Conservation (phyloP, 2,329 filamentous ascomycete species). For the Talaromyces sp. region DNA sequence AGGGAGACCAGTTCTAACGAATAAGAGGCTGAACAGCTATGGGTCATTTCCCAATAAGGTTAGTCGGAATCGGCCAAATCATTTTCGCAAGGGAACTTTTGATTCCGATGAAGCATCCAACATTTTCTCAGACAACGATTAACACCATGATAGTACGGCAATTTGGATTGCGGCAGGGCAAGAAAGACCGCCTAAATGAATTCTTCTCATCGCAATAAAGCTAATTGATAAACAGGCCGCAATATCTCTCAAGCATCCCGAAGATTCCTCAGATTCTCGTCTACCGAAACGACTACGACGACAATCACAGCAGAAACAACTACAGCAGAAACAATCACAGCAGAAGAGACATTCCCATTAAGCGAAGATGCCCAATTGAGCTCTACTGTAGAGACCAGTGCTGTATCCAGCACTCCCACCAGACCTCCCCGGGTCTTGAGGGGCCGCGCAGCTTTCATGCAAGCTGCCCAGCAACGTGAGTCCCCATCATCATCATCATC, state of each 20-base stretch:
- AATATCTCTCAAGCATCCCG: slow-evolving; percentile 36
- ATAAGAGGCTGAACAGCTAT: not conserved
- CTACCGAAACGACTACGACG: slow-evolving; percentile 32
- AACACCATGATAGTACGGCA: slow-evolving; percentile 44
- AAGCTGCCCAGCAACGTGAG: slow-evolving; percentile 29
- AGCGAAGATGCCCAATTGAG: not conserved
- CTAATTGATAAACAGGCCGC: slow-evolving; percentile 32
- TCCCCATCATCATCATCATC: too few species aligned
- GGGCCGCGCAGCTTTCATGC: slow-evolving; percentile 21
- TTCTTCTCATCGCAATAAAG: not conserved
- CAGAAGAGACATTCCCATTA: not conserved
- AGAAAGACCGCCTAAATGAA: slow-evolving; percentile 13
- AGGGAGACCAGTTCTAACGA: not conserved
- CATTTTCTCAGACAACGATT: not conserved
- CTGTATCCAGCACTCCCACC: not conserved
- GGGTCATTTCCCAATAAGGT: not conserved
- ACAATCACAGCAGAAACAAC: slow-evolving; percentile 15
- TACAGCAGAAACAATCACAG: not conserved
- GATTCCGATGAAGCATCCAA: not conserved
- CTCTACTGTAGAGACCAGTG: slow-evolving; percentile 14
- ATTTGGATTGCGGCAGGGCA: slow-evolving; percentile 42
- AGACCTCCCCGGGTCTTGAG: not conserved
- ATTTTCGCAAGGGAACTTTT: slow-evolving; percentile 16
- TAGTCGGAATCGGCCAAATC: slow-evolving; percentile 2
- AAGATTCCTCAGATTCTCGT: slow-evolving; percentile 35